A percentile compares a stretch with the other conserved stretches of the same genome.
Evolutionary conservation across 306 rosid genomes (phyloP).

Genomic region (Cucurbita moschata): DNA sequence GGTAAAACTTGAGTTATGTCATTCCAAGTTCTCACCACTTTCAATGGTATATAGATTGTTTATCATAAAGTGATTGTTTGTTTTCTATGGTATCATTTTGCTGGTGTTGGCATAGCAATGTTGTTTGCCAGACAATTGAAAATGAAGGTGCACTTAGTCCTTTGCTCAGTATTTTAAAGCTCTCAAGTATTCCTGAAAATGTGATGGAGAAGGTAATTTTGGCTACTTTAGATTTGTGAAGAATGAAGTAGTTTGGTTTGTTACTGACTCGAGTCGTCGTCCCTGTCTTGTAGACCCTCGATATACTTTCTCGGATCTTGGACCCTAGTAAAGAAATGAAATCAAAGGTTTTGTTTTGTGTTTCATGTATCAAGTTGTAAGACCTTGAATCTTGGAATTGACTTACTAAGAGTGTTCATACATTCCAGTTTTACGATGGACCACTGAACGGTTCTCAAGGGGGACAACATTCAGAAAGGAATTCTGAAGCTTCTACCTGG

Average conservation of each 20-base stretch:
- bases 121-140: slow-evolving; percentile 57
- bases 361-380: slow-evolving; percentile 11
- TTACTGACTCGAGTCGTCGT: slow-evolving; percentile 15
- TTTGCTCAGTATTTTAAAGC: slow-evolving; percentile 38
- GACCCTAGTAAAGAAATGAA: slow-evolving; percentile 72
- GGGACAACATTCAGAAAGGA: slow-evolving; percentile 12
- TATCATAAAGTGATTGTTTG: not conserved
- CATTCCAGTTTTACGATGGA: slow-evolving; percentile 61
- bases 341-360: slow-evolving; percentile 45
- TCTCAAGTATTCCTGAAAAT: slow-evolving; percentile 25
- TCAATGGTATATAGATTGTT: no score
- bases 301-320: slow-evolving; percentile 47
- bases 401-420: slow-evolving; percentile 29
- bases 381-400: slow-evolving; percentile 12
- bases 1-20: slow-evolving; percentile 26
- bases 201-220: slow-evolving; percentile 47
- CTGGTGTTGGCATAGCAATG: slow-evolving; percentile 41
- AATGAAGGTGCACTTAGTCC: slow-evolving; percentile 50
- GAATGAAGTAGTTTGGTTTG: slow-evolving; percentile 6
- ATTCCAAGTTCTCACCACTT: not conserved
- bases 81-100: not conserved
- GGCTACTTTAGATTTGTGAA: slow-evolving; percentile 2
- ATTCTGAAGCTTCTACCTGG: slow-evolving; percentile 12
- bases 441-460: slow-evolving; percentile 40
- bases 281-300: slow-evolving; percentile 44